Evolutionary conservation across 495 filamentous ascomycete species (phyloP), one percentile per base, ranked within the genome.

Genomic region (Evernia prunastri): DNA sequence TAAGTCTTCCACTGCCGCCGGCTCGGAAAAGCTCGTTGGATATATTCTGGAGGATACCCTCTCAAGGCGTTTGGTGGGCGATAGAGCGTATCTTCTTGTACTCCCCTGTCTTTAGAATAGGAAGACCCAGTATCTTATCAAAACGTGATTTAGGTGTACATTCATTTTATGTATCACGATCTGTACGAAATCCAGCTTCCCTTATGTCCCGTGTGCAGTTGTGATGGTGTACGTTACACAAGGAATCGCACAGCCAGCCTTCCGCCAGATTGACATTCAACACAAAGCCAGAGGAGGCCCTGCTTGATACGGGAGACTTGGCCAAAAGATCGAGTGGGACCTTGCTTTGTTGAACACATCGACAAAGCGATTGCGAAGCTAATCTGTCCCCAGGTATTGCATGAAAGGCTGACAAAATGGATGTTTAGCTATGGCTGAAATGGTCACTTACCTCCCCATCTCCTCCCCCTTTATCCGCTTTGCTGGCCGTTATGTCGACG

Each of bases 381-480:
- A 33, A 18, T 31, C 8, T 15, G 4, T 4, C 15, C 29, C 0
- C 17, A 7, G 3, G 7, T 33, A 11, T 54, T 10, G 7, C 15
- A 20, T 54, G 6, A 17, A 53, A 54, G 3, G 29, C 51, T 54
- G 51, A 40, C 63, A 31, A 23, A 47, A 12, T 42, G 47, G 27
- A 33, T 42, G 15, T 39, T 23, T 65, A 83, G 80, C 79, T 69
- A 82, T 91, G 79, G 87, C 87, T 4, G 90, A 92, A 72, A 91
- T 92, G 87, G 87, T 89, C 35, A 88, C 87, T 15, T 92, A 90
- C 68, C 78, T 92, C 45, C 89, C 90, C 36, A 87, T 94, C 59
- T 88, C 86, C 25, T 89, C 87, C 17, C 89, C 90, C 12, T 92
- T 92, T 70, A 90, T 94, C 72, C 86, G 88, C 33, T 89, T 92